A percentile compares a stretch with the other conserved stretches of the same genome.
Conservation (phyloP, 176 grass and related monocot genomes). For the Oryza longistaminata region DNA sequence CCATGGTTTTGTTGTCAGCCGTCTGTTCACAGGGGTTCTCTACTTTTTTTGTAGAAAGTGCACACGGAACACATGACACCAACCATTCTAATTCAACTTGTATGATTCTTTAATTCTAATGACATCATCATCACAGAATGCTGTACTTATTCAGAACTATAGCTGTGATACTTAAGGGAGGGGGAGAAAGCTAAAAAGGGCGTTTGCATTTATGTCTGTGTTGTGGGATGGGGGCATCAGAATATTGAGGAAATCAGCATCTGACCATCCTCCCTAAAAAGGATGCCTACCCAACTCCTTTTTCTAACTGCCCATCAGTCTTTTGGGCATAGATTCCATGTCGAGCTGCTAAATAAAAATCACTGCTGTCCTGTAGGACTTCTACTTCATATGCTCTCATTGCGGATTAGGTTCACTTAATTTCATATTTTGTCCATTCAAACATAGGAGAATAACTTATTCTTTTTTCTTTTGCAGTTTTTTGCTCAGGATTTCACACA, state of each 20-base stretch:
- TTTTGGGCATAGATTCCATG: slow-evolving; percentile 34
- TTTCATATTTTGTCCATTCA: not conserved
- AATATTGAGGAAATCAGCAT: slow-evolving; percentile 43
- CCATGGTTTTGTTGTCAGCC: slow-evolving; percentile 8
- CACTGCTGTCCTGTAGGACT: not conserved
- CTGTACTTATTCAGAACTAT: slow-evolving; percentile 29
- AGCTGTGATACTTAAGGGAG: not conserved
- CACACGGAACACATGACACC: not conserved
- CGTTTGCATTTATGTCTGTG: not conserved
- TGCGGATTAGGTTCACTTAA: not conserved
- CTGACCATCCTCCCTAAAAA: slow-evolving; percentile 26
- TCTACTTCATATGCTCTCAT: not conserved
- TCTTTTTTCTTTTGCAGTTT: not conserved
- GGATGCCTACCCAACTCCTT: slow-evolving; percentile 7
- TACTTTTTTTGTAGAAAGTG: not conserved
- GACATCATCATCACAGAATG: not conserved
- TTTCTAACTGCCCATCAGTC: slow-evolving; percentile 20
- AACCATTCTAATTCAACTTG: not conserved
- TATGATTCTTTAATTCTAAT: slow-evolving; percentile 8
- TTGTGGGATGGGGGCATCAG: not conserved
- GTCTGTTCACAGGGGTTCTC: not conserved
- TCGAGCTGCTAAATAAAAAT: not conserved
- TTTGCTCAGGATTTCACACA: not conserved
- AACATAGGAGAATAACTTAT: not conserved
- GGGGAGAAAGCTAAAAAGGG: not conserved